Evolutionary conservation across 805 yeast species (phyloP), one percentile per base, ranked within the genome.

Genomic region (Metschnikowia noctiluminum): DNA sequence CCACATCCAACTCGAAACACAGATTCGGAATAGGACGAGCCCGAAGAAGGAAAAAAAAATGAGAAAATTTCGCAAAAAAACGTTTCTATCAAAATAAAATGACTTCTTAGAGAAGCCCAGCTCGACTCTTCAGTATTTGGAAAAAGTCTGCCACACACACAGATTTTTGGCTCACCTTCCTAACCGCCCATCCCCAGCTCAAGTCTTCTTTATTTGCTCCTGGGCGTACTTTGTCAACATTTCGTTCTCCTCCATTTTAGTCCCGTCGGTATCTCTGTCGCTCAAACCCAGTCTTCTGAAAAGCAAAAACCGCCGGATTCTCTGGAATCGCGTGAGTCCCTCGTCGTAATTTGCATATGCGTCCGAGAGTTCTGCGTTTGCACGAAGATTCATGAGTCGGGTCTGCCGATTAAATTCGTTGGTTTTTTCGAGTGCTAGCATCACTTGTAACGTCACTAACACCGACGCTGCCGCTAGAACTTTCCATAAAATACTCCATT

Each of bases 401-500:
- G 52, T 51, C 44, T 56, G 62, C 38, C 57, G 60, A 42, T 56
- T 48, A 28, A 63, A 53, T 40, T 68, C 71, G 39, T 74, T 71
- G 34, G 73, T 59, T 28, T 63, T 62, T 21, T 70, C 71, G 21
- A 77, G 48, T 6, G 76, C 61, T 8, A 65, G 54, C 62, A 74
- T 68, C 3, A 74, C 69, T 51, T 76, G 73, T 7, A 80, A 56
- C 39, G 74, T 68, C 21, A 69, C 63, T 9, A 68, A 63, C 3
- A 74, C 64, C 5, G 71, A 64, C 7, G 69, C 61, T 12, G 69
- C 56, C 49, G 75, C 71, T 6, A 73, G 54, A 7, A 70, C 62
- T 0, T 70, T 59, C n/a, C 78, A 68, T 45, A 73, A 65, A 45
- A 76, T 70, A 58, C 65, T 67, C 65, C 68, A 70, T 55, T 73